These are phyloP conservation scores for Citrus sinensis DNA, from an alignment of 345 rosid species.

Conservation along the genomic window DVS_A1.0 CM039165.1:34621501-34622000, in stretches of 20 bases:
- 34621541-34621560: slow-evolving; percentile 95
- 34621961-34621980: slow-evolving; percentile 96
- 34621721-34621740: slow-evolving; percentile 96
- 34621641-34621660: slow-evolving; percentile 48
- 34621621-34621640: slow-evolving; percentile 79
- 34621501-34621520: slow-evolving; percentile 85
- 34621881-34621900: slow-evolving; percentile 38
- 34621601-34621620: slow-evolving; percentile 88
- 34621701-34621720: slow-evolving; percentile 95
- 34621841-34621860: slow-evolving; percentile 60
- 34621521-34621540: slow-evolving; percentile 97
- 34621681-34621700: slow-evolving; percentile 67
- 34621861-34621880: slow-evolving; percentile 33
- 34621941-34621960: slow-evolving; percentile 96
- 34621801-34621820: slow-evolving; percentile 96
- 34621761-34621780: slow-evolving; percentile 94
- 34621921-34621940: slow-evolving; percentile 90
- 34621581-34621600: slow-evolving; percentile 96
- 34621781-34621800: slow-evolving; percentile 85
- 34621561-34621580: slow-evolving; percentile 99
- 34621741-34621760: slow-evolving; percentile 86
- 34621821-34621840: slow-evolving; percentile 79
- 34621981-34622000: slow-evolving; percentile 91
- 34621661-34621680: slow-evolving; percentile 47
- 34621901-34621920: slow-evolving; percentile 44